These are phyloP conservation scores for Tolypocladium sp. DNA, from an alignment of 2,329 filamentous ascomycete species.

Conservation along the genomic window DNA sequence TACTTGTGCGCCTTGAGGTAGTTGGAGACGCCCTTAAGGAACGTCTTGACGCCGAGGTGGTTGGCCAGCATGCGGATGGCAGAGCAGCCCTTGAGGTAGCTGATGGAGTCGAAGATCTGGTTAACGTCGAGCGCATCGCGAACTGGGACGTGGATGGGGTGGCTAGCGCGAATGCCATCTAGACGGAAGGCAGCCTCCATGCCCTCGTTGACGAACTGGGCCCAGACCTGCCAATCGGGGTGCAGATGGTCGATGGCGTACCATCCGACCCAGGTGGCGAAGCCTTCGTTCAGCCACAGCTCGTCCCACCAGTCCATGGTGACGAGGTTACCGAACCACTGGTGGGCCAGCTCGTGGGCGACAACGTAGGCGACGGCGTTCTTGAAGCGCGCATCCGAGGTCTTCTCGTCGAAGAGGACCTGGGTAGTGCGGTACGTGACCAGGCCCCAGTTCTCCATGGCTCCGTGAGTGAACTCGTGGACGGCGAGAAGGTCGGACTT, in stretches of 20 bases:
- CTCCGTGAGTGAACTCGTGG: conserved; percentile 80
- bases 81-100: conserved; percentile 92
- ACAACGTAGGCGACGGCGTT: conserved; percentile 95
- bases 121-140: conserved; percentile 91
- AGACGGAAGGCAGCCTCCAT: conserved; percentile 87
- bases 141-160: conserved; percentile 93
- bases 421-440: conserved; percentile 95
- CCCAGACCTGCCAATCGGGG: conserved; percentile 97
- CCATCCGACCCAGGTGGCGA: conserved; percentile 98
- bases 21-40: conserved; percentile 80
- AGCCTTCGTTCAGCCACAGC: conserved; percentile 91
- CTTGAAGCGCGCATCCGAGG: conserved; percentile 82
- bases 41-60: conserved; percentile 79
- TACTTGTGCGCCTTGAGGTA: conserved; percentile 88
- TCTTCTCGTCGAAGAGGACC: conserved; percentile 89
- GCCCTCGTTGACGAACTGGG: conserved; percentile 91
- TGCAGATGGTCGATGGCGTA: conserved; percentile 83
- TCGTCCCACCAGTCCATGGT: conserved; percentile 98
- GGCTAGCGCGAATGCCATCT: conserved; percentile 82
- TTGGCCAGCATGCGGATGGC: conserved; percentile 93
- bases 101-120: conserved; percentile 96
- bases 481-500: conserved; percentile 88
- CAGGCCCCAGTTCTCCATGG: conserved; percentile 95
- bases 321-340: conserved; percentile 93
- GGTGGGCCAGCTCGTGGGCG: conserved; percentile 93